These are phyloP conservation scores for Musa troglodytarum DNA, from an alignment of 176 grass and related monocot species.

Conservation along the genomic window DNA sequence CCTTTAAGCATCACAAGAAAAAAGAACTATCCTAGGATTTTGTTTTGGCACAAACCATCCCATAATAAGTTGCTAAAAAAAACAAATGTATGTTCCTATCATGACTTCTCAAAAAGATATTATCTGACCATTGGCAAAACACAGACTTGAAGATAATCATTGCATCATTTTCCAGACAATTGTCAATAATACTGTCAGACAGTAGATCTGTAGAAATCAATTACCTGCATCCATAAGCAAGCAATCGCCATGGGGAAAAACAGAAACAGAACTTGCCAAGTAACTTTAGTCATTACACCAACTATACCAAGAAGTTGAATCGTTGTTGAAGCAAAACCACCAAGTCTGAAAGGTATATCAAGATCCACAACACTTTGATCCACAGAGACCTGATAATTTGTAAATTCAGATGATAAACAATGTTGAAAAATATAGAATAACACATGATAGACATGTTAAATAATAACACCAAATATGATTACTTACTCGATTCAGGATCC, in stretches of 20 bases:
- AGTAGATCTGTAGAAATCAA: neutral
- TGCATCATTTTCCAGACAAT: neutral
- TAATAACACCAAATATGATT: neutral
- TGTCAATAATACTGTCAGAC: neutral
- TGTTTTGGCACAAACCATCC: too few species aligned
- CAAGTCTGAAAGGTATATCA: slow-evolving; percentile 93
- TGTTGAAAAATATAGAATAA: neutral
- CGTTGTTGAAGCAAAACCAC: slow-evolving; percentile 89
- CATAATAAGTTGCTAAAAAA: too few species aligned
- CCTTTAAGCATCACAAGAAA: too few species aligned
- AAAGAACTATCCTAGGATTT: too few species aligned
- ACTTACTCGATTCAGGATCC: slow-evolving; percentile 90
- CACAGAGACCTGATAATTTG: slow-evolving; percentile 78
- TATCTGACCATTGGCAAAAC: neutral
- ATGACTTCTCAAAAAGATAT: neutral
- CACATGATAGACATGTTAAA: neutral
- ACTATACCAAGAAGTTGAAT: slow-evolving; percentile 94
- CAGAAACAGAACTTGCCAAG: slow-evolving; percentile 94
- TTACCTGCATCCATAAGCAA: slow-evolving; percentile 99
- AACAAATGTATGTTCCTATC: too few species aligned
- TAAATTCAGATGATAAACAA: neutral
- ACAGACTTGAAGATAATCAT: too few species aligned
- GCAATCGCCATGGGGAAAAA: slow-evolving; percentile 74
- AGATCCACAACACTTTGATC: slow-evolving; percentile 98
- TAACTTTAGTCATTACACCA: slow-evolving; percentile 90